phyloP scores from a whole-genome alignment of 768 basidiomycete species.

The Amylocystis lapponica region DNA sequence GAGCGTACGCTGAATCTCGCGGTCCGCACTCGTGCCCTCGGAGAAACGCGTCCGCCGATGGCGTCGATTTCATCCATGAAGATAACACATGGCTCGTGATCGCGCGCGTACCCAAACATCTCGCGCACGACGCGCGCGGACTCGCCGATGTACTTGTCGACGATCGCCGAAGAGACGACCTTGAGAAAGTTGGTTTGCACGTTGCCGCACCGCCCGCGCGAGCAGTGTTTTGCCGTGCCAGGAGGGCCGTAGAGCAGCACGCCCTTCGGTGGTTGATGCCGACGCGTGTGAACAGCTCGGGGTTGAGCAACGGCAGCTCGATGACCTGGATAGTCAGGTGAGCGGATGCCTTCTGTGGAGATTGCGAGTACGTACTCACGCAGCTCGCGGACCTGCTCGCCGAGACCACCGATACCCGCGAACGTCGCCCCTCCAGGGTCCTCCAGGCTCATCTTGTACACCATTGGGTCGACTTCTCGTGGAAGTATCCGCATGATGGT shows the following conservation, averaged over 20 bases:
- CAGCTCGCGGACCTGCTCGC: slow-evolving; percentile 94
- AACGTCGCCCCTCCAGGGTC: slow-evolving; percentile 95
- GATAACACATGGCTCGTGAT: slow-evolving; percentile 98
- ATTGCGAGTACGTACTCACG: slow-evolving; percentile 61
- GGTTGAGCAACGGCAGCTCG: slow-evolving; percentile 89
- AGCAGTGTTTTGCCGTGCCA: slow-evolving; percentile 93
- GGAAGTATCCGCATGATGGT: slow-evolving; percentile 99
- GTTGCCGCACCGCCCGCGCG: slow-evolving; percentile 93
- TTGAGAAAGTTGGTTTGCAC: slow-evolving; percentile 96
- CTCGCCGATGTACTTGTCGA: slow-evolving; percentile 98
- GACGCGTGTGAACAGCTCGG: slow-evolving; percentile 91
- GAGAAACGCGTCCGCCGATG: slow-evolving; percentile 89
- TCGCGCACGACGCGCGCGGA: slow-evolving; percentile 93
- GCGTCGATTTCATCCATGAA: slow-evolving; percentile 99
- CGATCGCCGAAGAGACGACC: slow-evolving; percentile 96
- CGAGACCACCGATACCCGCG: slow-evolving; percentile 93
- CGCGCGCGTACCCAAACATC: slow-evolving; percentile 97
- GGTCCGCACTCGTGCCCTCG: slow-evolving; percentile 95
- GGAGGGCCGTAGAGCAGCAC: slow-evolving; percentile 95
- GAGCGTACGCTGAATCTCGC: slow-evolving; percentile 96
- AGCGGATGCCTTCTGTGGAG: neutral
- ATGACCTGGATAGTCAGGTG: slow-evolving; percentile 58
- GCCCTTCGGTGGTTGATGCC: slow-evolving; percentile 97
- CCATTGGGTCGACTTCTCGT: slow-evolving; percentile 94
- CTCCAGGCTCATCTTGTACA: slow-evolving; percentile 99